These are phyloP conservation scores for Plasmodium falciparum DNA, from an alignment of 169 alveolate genomes.

Conservation along the genomic window DNA sequence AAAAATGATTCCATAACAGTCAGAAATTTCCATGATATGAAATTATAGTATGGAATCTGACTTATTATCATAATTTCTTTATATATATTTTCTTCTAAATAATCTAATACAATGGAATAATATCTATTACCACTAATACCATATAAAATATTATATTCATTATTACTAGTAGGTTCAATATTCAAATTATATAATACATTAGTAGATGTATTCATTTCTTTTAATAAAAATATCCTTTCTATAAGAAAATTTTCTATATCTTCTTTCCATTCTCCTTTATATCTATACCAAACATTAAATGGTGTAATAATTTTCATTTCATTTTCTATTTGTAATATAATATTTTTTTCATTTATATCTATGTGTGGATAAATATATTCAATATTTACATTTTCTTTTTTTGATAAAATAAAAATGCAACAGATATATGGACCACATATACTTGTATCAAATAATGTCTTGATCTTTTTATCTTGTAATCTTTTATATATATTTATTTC, in stretches of 20 bases:
- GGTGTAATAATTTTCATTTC: constrained; percentile 32
- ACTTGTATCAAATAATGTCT: constrained; percentile 38
- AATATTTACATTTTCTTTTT: constrained; percentile 43
- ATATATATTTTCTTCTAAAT: constrained; percentile 38
- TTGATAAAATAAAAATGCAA: constrained; percentile 43
- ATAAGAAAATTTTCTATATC: constrained; percentile 52
- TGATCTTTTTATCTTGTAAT: constrained; percentile 9
- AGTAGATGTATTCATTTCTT: constrained; percentile 21
- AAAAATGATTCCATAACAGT: constrained; percentile 19
- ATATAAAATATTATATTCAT: constrained; percentile 64
- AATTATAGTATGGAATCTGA: constrained; percentile 60
- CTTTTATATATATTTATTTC: constrained; percentile 4
- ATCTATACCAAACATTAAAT: constrained; percentile 68
- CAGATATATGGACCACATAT: constrained; percentile 54
- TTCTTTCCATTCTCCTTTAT: constrained; percentile 58
- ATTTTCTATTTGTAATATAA: constrained; percentile 21
- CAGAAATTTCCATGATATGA: constrained; percentile 17
- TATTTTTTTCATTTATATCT: constrained; percentile 23
- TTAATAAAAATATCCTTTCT: constrained; percentile 64
- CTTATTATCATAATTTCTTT: constrained; percentile 46
- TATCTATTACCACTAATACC: constrained; percentile 66
- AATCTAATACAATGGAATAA: constrained; percentile 39
- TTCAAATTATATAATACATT: constrained; percentile 25
- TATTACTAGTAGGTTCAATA: constrained; percentile 8
- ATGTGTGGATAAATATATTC: constrained; percentile 65